These are phyloP conservation scores for Globisporangium lucens DNA, from an alignment of 352 stramenopile species.

Conservation along the genomic window DNA sequence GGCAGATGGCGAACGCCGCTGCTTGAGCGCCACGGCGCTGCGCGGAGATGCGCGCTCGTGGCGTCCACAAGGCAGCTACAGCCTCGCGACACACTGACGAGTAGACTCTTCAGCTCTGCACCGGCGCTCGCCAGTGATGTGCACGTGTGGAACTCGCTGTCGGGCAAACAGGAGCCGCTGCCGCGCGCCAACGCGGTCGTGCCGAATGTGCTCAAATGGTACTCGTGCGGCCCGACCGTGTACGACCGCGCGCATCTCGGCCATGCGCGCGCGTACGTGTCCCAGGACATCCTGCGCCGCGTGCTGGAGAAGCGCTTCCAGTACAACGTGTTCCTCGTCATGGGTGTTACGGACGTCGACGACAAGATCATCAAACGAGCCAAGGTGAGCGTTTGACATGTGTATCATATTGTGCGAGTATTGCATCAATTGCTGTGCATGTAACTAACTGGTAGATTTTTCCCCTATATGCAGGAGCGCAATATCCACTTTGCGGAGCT, in stretches of 20 bases:
- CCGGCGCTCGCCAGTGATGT: slow-evolving; percentile 12
- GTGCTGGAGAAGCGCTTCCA: slow-evolving; percentile 85
- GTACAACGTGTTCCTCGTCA: slow-evolving; percentile 93
- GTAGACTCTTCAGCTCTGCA: background rate
- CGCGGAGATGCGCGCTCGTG: background rate
- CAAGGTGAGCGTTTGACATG: background rate
- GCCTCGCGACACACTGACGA: background rate
- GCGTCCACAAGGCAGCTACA: background rate
- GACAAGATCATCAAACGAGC: slow-evolving; percentile 96
- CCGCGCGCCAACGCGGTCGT: slow-evolving; percentile 32
- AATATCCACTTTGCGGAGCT: slow-evolving; percentile 43
- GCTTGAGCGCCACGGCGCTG: background rate
- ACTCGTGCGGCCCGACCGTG: slow-evolving; percentile 98
- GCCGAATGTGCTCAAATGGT: slow-evolving; percentile 88
- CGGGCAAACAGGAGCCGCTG: slow-evolving; percentile 37
- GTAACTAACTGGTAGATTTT: background rate
- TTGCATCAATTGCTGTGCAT: background rate
- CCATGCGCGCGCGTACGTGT: slow-evolving; percentile 95
- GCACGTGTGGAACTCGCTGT: slow-evolving; percentile 58
- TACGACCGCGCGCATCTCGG: slow-evolving; percentile 98
- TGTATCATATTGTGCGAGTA: background rate
- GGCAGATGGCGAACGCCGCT: slow-evolving; percentile 5
- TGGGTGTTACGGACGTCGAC: slow-evolving; percentile 98
- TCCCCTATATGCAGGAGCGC: slow-evolving; percentile 22
- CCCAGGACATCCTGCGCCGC: slow-evolving; percentile 91